Evolutionary conservation across 2,329 filamentous ascomycete species (phyloP), one percentile per base, ranked within the genome.

Genomic region (Pseudodiploospora longispora): DNA sequence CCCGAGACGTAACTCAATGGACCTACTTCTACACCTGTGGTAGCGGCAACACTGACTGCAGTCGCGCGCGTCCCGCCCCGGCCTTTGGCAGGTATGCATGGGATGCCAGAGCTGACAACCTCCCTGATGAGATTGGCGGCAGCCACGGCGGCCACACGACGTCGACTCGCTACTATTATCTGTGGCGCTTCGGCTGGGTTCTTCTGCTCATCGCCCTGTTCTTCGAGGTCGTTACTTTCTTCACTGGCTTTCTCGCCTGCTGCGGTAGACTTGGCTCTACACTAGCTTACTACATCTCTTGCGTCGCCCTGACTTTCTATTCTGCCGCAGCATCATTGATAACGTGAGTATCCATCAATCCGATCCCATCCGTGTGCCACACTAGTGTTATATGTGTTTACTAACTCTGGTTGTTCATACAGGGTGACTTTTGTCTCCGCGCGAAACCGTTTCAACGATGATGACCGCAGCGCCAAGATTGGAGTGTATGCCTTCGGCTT

Each of bases 131-230:
- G 5, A 63, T 80, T n/a, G 56, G 66, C 33, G 75, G 83, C 35
- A 46, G 51, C 7, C 72, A 80, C 53, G 78, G 69, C 47, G 66
- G 67, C 47, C 51, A 65, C 47, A 82, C 77, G 4, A 83, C 80
- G 5, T 75, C 72, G 50, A 61, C 50, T 27, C 66, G 68, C 51
- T 95, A 82, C 72, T 97, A 76, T 69, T 87, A 89, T 67, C 75
- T 93, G 60, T 94, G 88, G 69, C 80, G 91, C 35, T 95, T 96
- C 70, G 85, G 87, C 64, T 97, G 91, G 78, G 87, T 90, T 33
- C 93, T 95, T 66, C 86, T 86, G 69, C 71, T 97, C 45, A 83
- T 97, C 52, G 80, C 82, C 12, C 76, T 96, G 33, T 81, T 95
- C 72, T 93, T 95, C 63, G 78, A 78, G 50, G 73, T 78, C 39